Base-by-base conservation (phyloP, 345 rosid species). In the Brassica cretica region DNA sequence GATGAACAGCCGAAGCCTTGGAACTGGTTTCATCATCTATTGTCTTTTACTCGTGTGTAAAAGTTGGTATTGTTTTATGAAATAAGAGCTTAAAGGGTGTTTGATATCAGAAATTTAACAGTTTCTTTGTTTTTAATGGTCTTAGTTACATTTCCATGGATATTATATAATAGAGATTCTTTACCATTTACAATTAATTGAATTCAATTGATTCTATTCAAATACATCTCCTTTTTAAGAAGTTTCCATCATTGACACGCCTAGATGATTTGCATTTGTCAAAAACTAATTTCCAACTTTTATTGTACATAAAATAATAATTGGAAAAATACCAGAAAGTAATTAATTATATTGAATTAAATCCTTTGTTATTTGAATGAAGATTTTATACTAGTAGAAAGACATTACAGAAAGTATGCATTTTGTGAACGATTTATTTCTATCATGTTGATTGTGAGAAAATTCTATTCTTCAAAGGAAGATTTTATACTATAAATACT, bases 1-100 rank as follows among this genome's bases (percentile, higher is more conserved):
- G 75, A 79, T 51, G 25, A 68, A n/a, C 39, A 63, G 9, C 75
- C 66, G 41, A 68, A 39, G 53, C 66, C 21, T 79, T 74, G 75
- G 78, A 63, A 55, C 66, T 18, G 27, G 66, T 69, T 53, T 74
- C 82, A 10, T 74, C 82, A 32, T 79, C 67, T 69, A 2, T 70
- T 35, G 66, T 67, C 29, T 30, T 72, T 24, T 33, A 65, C 15
- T 41, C 33, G 67, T 71, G 27, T 1, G 1, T 12, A 8, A 16
- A 24, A 46, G 16, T 30, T 58, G 70, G 24, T 71, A 14, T 56
- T 11, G 15, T 32, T 59, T 59, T 44, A 59, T 41, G 0, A 64
- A 5, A 18, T 30, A 2, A 29, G 41, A 32, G 15, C 6, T 5
- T 3, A 78, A 67, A 62, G 44, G 56, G 25, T 68, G 35, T 68